Evolutionary conservation across 2,329 filamentous ascomycete genomes (phyloP), one percentile per base, ranked within the genome.

Genomic region (Lasiodiplodia sp.): DNA sequence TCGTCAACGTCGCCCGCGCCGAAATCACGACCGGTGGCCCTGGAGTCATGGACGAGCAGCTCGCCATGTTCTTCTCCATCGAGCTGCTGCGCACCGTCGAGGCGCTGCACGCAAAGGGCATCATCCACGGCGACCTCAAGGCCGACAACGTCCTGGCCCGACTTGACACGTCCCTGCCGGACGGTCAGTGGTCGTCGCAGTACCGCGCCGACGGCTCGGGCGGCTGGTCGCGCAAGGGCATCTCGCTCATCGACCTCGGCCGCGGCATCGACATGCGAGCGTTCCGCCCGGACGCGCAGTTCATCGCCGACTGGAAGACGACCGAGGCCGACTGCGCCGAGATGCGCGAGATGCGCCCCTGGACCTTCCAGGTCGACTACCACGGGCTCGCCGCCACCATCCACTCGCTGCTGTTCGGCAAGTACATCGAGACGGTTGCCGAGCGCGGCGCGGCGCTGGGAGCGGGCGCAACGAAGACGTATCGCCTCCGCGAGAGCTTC

Each of bases 311-410:
- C 81, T 99, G 96, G 96, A 92, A 96, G 79, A 94, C 93, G 0
- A 88, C 88, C 18, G 87, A 91, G 28, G 91, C 93, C 65, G 96
- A 99, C 80, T 99, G 96, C 79, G 91, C 92, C 21, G 96, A 99
- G 84, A 97, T 98, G 88, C 91, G 94, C 57, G 95, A 99, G 81
- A 88, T 93, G 68, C 87, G 95, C 0, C 94, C 94, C 0, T 99
- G 96, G 96, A 98, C 95, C 1, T 97, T 94, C 84, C 96, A 99
- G 79, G 93, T 97, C 72, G 96, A 99, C 82, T 96, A 98, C 75
- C 93, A 97, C 79, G 96, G 96, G 14, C 86, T 97, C 0, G 96
- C 96, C 0, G 94, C 93, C 4, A 92, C 93, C 28, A 85, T 98
- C 4, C 94, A 99, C 80, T 91, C 89, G 53, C 87, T 99, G 73